Evolutionary conservation across 225 moss, liverwort and hornwort genomes (phyloP).

Genomic region (Straminergon stramineum): DNA sequence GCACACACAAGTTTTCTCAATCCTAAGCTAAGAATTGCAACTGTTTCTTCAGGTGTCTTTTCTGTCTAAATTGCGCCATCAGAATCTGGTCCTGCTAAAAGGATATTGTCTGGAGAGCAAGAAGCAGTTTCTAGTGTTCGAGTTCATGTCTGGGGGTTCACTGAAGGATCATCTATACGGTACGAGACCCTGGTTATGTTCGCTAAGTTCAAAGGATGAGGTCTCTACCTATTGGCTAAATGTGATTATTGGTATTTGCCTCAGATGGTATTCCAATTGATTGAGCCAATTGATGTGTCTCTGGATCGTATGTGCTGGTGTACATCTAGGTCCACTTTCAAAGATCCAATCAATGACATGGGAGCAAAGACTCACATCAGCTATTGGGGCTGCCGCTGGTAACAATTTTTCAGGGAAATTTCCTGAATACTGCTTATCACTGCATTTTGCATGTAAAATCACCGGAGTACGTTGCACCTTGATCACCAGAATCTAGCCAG

Average conservation of each 20-base stretch:
- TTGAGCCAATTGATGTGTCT: neutral
- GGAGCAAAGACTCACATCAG: constrained; percentile 57
- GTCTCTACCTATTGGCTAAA: neutral
- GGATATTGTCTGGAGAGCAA: constrained; percentile 58
- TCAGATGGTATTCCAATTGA: neutral
- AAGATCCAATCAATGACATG: constrained; percentile 51
- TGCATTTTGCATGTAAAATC: neutral
- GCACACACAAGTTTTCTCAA: neutral
- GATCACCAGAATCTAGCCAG: neutral
- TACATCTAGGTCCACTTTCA: constrained; percentile 23
- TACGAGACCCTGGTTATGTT: constrained; percentile 4
- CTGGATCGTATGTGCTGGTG: neutral
- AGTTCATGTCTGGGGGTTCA: constrained; percentile 73
- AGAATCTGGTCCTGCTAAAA: constrained; percentile 53
- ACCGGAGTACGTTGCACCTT: neutral
- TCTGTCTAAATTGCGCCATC: constrained; percentile 60
- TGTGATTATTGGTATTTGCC: neutral
- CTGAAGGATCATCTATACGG: constrained; percentile 64
- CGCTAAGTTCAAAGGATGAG: neutral
- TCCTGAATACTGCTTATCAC: neutral
- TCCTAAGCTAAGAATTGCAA: neutral
- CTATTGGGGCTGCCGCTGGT: constrained; percentile 69
- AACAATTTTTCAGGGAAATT: neutral
- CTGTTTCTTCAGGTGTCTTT: constrained; percentile 33
- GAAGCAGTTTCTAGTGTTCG: constrained; percentile 61